Base-by-base conservation (phyloP, 2,329 filamentous ascomycete species). In the Rutstroemia sp. region DNA sequence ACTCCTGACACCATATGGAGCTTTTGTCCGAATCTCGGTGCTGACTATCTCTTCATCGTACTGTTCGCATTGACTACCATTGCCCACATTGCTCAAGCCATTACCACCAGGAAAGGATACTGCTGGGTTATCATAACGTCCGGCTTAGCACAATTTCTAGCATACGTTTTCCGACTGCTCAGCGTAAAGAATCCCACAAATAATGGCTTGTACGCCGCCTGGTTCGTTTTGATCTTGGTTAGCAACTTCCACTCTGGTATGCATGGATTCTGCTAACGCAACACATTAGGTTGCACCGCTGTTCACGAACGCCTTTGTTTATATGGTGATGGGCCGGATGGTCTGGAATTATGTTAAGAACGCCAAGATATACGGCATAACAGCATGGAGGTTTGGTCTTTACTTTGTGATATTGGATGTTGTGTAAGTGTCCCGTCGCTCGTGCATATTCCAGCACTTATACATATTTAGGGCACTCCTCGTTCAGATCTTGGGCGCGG, bases 21-120 rank as follows among this genome's bases (percentile, higher is more conserved):
- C 23, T 64, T 60, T 34, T 65, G 63, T 48, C 69, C 70, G 0
- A 68, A 64, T 2, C 58, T 69, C 14, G 64, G 57, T 0, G 70
- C 71, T 1, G 68, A 72, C 2, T 61, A 68, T 19, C 30, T 72
- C 0, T 70, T 72, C 48, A 59, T 64, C 16, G 52, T 71, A 2
- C 52, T 73, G 1, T 73, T 69, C 54, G 66, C 56, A 3, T 40
- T 72, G 10, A 67, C 67, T 0, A 62, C 67, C 1, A 47, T 67
- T 7, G 57, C 54, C 1, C 72, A 73, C 57, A 44, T 68, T 2
- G 48, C 61, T 1, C 72, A 73, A 62, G 70, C 67, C 1, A 61
- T 70, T 21, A 46, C 62, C 2, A 66, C 68, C 57, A 68, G 66
- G 36, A 71, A 70, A 60, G 61, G 62, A 53, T 54, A 58, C n/a